Conservation (phyloP, 129 eudicot species). For the Sambucus nigra region DNA sequence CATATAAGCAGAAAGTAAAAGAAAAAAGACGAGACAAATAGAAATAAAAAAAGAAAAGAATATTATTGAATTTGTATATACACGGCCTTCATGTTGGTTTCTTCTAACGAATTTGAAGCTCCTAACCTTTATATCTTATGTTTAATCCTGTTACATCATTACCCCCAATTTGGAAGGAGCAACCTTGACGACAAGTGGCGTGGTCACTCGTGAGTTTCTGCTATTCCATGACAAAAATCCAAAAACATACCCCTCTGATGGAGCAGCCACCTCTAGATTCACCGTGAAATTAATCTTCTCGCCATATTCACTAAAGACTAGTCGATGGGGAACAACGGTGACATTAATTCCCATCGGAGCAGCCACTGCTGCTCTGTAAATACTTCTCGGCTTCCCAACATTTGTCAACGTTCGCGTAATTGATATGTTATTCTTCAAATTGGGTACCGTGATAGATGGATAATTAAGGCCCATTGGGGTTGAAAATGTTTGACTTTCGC, state of each 20-base stretch:
- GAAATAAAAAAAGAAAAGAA: constrained; percentile 19
- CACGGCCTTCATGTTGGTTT: constrained; percentile 14
- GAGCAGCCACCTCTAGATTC: constrained; percentile 48
- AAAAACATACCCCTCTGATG: constrained; percentile 57
- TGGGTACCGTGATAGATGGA: constrained; percentile 72
- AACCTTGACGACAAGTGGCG: constrained; percentile 50
- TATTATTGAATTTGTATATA: constrained; percentile 21
- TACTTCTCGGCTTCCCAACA: constrained; percentile 34
- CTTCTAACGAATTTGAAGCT: constrained; percentile 8
- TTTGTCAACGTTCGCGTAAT: constrained; percentile 62
- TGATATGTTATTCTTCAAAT: constrained; percentile 37
- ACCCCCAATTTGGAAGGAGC: constrained; percentile 33
- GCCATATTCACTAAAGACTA: constrained; percentile 42
- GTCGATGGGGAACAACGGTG: constrained; percentile 37
- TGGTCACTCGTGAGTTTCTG: constrained; percentile 41
- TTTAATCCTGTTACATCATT: constrained; percentile 10
- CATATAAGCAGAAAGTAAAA: neutral
- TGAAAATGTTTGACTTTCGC: constrained; percentile 33
- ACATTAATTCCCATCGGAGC: constrained; percentile 60
- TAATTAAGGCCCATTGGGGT: constrained; percentile 51
- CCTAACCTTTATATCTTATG: constrained; percentile 2
- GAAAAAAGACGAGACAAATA: neutral
- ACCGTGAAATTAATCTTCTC: constrained; percentile 58
- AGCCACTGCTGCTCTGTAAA: constrained; percentile 46
- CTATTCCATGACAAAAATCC: constrained; percentile 73